Percentiles rank a stretch among this genome's conserved stretches.
Conservation (phyloP, 345 rosid species). For the Mangifera indica region DNA sequence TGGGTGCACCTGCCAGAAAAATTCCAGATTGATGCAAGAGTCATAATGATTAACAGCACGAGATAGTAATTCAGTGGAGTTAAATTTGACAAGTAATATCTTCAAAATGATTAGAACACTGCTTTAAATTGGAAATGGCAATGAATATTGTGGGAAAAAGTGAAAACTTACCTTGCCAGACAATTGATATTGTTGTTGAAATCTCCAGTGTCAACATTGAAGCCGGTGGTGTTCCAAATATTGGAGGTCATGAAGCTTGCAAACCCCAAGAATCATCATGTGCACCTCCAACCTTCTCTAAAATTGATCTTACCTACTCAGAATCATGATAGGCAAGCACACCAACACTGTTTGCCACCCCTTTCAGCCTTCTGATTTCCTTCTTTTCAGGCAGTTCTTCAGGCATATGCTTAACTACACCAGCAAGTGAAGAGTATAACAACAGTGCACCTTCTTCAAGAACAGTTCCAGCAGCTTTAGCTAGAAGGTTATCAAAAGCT, state of each 20-base stretch:
- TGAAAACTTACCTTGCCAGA: conserved; percentile 69
- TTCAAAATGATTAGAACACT: neutral
- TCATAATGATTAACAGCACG: neutral
- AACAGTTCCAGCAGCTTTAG: conserved; percentile 88
- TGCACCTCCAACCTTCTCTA: conserved; percentile 93
- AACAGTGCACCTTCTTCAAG: conserved; percentile 86
- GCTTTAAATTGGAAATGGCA: neutral
- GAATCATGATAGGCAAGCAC: conserved; percentile 78
- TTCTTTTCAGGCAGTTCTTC: conserved; percentile 83
- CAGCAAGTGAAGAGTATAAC: conserved; percentile 72
- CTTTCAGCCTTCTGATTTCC: conserved; percentile 76
- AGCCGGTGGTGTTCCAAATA: conserved; percentile 86
- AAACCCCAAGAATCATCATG: conserved; percentile 88
- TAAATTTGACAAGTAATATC: neutral
- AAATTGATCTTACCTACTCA: conserved; percentile 86
- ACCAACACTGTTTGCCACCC: conserved; percentile 66
- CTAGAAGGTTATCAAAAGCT: conserved; percentile 88
- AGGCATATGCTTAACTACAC: conserved; percentile 76
- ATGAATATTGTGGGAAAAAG: neutral
- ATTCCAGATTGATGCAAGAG: neutral
- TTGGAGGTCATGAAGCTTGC: conserved; percentile 84
- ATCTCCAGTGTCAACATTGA: conserved; percentile 91
- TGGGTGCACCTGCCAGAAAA: conserved; percentile 68
- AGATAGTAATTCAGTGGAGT: neutral
- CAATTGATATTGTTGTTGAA: conserved; percentile 94